phyloP scores from a whole-genome alignment of 805 yeast genomes.

The Candida maesae region DNA sequence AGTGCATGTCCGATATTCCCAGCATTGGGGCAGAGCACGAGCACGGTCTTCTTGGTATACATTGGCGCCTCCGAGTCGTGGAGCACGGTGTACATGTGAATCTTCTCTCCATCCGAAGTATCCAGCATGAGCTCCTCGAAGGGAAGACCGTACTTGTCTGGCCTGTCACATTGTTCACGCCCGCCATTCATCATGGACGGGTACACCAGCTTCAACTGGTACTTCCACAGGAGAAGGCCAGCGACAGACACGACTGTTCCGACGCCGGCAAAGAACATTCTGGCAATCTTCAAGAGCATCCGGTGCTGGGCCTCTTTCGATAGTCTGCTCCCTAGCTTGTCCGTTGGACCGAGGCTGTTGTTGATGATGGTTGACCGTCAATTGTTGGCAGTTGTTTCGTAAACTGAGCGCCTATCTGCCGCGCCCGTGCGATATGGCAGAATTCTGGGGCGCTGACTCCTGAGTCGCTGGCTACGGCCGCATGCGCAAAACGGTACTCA shows the following conservation, averaged over 20 bases:
- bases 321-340: neutral
- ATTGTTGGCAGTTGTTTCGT: too few relatives aligned
- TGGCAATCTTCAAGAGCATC: slow-evolving; percentile 15
- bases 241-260: slow-evolving; percentile 41
- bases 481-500: too few relatives aligned
- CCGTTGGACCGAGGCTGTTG: too few relatives aligned
- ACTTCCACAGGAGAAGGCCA: slow-evolving; percentile 52
- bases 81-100: slow-evolving; percentile 61
- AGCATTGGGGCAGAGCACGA: slow-evolving; percentile 87
- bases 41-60: slow-evolving; percentile 60
- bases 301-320: too few relatives aligned
- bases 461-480: too few relatives aligned
- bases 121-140: slow-evolving; percentile 56
- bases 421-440: too few relatives aligned
- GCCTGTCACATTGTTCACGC: slow-evolving; percentile 66
- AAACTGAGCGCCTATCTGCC: too few relatives aligned
- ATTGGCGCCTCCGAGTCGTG: slow-evolving; percentile 38
- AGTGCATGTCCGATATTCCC: slow-evolving; percentile 92
- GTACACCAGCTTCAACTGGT: slow-evolving; percentile 69
- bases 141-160: slow-evolving; percentile 62
- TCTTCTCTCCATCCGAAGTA: slow-evolving; percentile 66
- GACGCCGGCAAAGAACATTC: slow-evolving; percentile 41
- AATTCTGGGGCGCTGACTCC: too few relatives aligned
- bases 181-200: slow-evolving; percentile 82
- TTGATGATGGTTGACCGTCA: too few relatives aligned